Percentiles rank a stretch among this genome's conserved stretches.
Evolutionary conservation across 1,284 basidiomycete genomes (phyloP).

Genomic region (Malassezia equina): DNA sequence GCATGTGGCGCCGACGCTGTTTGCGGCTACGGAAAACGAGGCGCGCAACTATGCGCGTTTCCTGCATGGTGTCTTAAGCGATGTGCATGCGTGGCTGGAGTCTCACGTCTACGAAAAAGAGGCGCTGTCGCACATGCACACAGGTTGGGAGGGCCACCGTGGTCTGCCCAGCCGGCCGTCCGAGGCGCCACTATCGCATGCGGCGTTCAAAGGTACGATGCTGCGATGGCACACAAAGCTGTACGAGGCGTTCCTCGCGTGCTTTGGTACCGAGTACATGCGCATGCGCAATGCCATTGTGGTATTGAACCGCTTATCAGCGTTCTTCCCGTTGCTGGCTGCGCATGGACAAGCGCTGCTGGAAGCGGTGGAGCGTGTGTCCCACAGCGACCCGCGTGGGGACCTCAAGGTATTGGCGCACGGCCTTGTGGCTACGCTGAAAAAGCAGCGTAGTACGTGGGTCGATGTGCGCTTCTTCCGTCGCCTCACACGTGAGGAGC

Average conservation of each 20-base stretch:
- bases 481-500: conserved; percentile 3
- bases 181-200: conserved; percentile 59
- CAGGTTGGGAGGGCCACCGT: conserved; percentile 22
- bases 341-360: conserved; percentile 29
- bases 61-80: conserved; percentile 65
- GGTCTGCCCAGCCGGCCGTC: conserved; percentile 8
- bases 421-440: conserved; percentile 40
- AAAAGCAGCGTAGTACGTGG: conserved; percentile 34
- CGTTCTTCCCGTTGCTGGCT: conserved; percentile 32
- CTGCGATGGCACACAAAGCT: conserved; percentile 74
- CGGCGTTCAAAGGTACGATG: conserved; percentile 61
- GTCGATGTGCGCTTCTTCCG: conserved; percentile 8
- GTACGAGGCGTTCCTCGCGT: conserved; percentile 35
- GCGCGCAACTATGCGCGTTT: conserved; percentile 79
- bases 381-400: conserved; percentile 30
- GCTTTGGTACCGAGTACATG: conserved; percentile 44
- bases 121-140: conserved; percentile 47
- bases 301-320: conserved; percentile 37
- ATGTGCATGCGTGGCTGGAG: conserved; percentile 47
- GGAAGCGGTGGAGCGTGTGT: conserved; percentile 23
- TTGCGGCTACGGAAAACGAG: conserved; percentile 89
- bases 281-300: conserved; percentile 44
- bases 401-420: conserved; percentile 44
- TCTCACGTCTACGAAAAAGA: conserved; percentile 20
- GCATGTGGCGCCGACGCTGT: conserved; percentile 62